phyloP scores from a whole-genome alignment of 345 rosid genomes.

The Odontarrhena argentea region DNA sequence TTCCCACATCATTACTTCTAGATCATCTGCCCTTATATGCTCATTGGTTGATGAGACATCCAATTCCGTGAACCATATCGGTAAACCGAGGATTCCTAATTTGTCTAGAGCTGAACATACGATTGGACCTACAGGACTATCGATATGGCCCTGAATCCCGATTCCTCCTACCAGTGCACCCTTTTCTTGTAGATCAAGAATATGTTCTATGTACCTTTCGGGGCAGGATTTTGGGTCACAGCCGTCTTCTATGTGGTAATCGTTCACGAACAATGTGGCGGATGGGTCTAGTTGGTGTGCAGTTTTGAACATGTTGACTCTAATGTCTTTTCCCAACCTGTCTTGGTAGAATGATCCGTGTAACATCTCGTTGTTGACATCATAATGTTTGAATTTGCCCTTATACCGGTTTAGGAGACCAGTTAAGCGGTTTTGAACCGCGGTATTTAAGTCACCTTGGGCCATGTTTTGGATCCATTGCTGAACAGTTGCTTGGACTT shows the following conservation, averaged over 20 bases:
- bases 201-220: slow-evolving; percentile 64
- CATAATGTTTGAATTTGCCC: slow-evolving; percentile 88
- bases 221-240: slow-evolving; percentile 73
- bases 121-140: slow-evolving; percentile 75
- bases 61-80: slow-evolving; percentile 93
- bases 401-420: slow-evolving; percentile 74
- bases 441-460: slow-evolving; percentile 55
- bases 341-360: slow-evolving; percentile 93
- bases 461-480: slow-evolving; percentile 72
- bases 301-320: slow-evolving; percentile 77
- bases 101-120: slow-evolving; percentile 74
- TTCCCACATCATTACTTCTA: slow-evolving; percentile 92
- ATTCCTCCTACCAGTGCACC: slow-evolving; percentile 88
- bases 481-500: slow-evolving; percentile 78
- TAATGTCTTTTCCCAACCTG: slow-evolving; percentile 61
- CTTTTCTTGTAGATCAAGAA: slow-evolving; percentile 73
- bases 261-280: slow-evolving; percentile 74
- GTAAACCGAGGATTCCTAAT: slow-evolving; percentile 71
- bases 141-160: slow-evolving; percentile 92
- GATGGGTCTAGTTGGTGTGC: slow-evolving; percentile 77
- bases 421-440: slow-evolving; percentile 70
- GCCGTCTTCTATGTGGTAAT: slow-evolving; percentile 90
- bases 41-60: slow-evolving; percentile 82
- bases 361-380: slow-evolving; percentile 95
- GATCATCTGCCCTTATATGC: slow-evolving; percentile 75